Evolutionary conservation across 1,139 yeast genomes (phyloP), one percentile per base, ranked within the genome.

Genomic region (Suhomyces terraborum): DNA sequence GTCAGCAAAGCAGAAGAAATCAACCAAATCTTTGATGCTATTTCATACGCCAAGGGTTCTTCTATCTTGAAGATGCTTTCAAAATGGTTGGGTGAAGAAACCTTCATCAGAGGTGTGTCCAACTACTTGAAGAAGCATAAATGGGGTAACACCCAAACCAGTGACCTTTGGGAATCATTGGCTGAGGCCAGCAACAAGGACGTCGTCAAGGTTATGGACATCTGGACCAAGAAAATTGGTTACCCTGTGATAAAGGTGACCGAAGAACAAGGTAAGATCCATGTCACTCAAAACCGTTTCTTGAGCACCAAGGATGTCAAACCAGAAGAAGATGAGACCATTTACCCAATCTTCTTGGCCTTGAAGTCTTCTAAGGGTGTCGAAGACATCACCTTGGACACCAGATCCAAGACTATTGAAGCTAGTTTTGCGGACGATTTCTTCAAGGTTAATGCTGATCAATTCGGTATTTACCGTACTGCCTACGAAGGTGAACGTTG

Each of bases 281-380:
- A 56, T 9, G 56, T 81, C 32, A 60, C 70, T 8, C 89, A 82
- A 61, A 61, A 69, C 48, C 69, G 88, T 52, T 82, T 74, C 61
- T 62, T 82, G 42, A 64, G 77, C 12, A 66, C 79, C 14, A 84
- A 82, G 27, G 85, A 80, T 53, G 77, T 70, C 21, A 62, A 59
- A 31, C 62, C 69, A 1, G 75, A 55, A 20, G 80, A 75, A 46
- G 68, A 75, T 45, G 50, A 61, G 42, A 73, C 82, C 9, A 64
- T 89, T 43, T 93, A 84, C 64, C 97, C 98, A 28, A 86, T 89
- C 24, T 88, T 88, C 66, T 75, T 93, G 52, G 85, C 86, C 6
- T 70, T 91, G 52, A 84, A 80, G 59, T 84, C 94, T 16, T 73
- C 78, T 30, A 60, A 65, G 9, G 88, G 88, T 35, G 70, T 82